Percentiles rank a stretch among this genome's conserved stretches.
These are phyloP conservation scores for Ramaria rubella DNA, from an alignment of 768 basidiomycete genomes.

Conservation along the genomic window DNA sequence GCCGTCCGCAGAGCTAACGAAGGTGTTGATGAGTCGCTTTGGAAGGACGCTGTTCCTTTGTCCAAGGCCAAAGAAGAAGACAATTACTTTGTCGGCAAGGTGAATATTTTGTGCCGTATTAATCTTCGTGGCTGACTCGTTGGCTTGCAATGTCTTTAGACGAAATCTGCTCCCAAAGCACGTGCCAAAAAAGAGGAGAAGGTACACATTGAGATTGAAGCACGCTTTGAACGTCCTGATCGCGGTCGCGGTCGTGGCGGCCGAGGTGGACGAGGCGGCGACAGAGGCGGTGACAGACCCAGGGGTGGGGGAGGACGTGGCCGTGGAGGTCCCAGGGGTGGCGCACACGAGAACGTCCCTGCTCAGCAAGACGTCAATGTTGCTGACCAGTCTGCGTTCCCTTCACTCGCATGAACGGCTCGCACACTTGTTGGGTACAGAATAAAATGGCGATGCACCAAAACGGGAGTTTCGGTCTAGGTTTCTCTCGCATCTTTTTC, in stretches of 20 bases:
- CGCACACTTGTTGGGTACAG: background rate
- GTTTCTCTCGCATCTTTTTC: background rate
- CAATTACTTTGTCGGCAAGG: constrained; percentile 88
- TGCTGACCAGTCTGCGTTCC: constrained; percentile 83
- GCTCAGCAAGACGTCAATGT: constrained; percentile 49
- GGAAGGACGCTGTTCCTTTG: constrained; percentile 65
- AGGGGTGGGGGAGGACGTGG: constrained; percentile 38
- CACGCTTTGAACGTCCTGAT: constrained; percentile 77
- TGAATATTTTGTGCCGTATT: constrained; percentile 32
- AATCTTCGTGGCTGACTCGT: too few relatives aligned
- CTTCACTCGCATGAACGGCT: constrained; percentile 60
- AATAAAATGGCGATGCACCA: background rate
- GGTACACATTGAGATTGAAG: constrained; percentile 87
- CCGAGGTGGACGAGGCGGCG: constrained; percentile 34
- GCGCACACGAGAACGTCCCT: constrained; percentile 36
- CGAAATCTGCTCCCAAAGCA: constrained; percentile 57
- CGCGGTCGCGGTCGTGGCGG: constrained; percentile 59
- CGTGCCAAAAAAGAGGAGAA: constrained; percentile 83
- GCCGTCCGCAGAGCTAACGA: constrained; percentile 72
- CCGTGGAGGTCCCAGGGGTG: constrained; percentile 33
- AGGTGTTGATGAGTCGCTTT: constrained; percentile 59
- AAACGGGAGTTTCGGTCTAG: background rate
- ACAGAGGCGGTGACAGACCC: constrained; percentile 38
- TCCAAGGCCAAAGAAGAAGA: constrained; percentile 57
- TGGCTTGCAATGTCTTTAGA: constrained; percentile 41